Base-by-base conservation (phyloP, 176 grass and related monocot genomes). In the Raddia distichophylla region DNA sequence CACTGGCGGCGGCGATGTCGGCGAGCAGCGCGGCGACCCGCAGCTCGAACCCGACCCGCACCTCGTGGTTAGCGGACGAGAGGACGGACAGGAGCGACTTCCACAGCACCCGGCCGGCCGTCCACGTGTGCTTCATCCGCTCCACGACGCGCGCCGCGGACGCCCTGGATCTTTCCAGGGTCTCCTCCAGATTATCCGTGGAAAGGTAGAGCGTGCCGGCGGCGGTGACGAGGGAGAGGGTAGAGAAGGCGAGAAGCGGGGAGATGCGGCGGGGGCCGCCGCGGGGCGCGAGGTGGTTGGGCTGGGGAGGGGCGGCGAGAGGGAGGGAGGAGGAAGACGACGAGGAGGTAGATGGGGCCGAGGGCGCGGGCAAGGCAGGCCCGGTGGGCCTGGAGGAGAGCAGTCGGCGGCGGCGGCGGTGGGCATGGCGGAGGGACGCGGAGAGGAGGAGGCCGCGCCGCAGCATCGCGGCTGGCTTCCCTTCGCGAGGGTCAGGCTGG, bases 11-110 rank as follows among this genome's bases (percentile, higher is more conserved):
- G 0, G 95, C 73, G 53, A 98, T 94, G 81, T 98, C 95, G 0
- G 95, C 95, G 48, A 98, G 88, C 53, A 98, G 88, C 58, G 95
- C 90, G 22, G 95, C 92, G 71, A 98, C 95, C 32, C 92, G 90
- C 47, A 94, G 82, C 72, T 98, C 95, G 88, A 98, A 98, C 15
- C 95, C 95, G 0, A 90, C 88, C 10, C 92, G 78, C 67, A 98
- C 95, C 71, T 90, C 95, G 34, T 98, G 95, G 74, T 98, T 98
- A 14, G 95, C 95, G 22, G 95, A 94, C 11, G 95, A 94, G 2
- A 98, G 78, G 50, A 98, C 79, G 43, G 95, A 98, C 32, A 74
- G 15, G 42, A 98, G 92, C 14, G 92, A 94, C 81, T 83, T 88
- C 86, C 83, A 94, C 16, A 98, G 88, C 66, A 98, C 90, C 20